These are phyloP conservation scores for Vitis hybrid DNA, from an alignment of 177 flowering plant species.

Conservation along the genomic window DNA sequence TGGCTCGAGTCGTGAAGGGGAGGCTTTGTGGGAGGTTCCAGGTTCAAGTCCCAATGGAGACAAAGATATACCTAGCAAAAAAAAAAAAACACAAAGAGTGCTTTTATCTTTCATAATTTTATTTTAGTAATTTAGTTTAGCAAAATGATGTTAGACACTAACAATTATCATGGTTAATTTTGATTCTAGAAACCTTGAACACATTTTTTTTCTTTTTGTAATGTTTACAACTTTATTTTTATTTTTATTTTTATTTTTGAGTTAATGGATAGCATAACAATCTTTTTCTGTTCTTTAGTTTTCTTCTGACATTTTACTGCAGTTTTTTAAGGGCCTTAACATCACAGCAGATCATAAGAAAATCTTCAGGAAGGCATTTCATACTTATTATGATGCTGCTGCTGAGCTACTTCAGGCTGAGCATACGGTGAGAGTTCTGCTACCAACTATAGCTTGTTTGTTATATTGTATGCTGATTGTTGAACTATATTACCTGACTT, in stretches of 20 bases:
- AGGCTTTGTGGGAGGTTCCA: too few relatives aligned
- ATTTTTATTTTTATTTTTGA: not conserved
- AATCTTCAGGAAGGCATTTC: conserved; percentile 68
- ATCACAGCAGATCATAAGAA: conserved; percentile 91
- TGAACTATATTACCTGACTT: not conserved
- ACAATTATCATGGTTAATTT: too few relatives aligned
- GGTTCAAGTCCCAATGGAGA: too few relatives aligned
- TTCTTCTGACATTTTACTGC: conserved; percentile 28
- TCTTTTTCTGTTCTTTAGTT: conserved; percentile 1
- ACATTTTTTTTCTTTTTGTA: not conserved
- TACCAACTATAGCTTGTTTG: conserved; percentile 1
- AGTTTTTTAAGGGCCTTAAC: conserved; percentile 82
- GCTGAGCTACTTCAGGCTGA: conserved; percentile 83
- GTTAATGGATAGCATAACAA: not conserved
- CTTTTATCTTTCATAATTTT: too few relatives aligned
- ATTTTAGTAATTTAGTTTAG: too few relatives aligned
- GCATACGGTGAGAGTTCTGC: conserved; percentile 64
- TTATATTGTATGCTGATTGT: not conserved
- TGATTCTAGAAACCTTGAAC: too few relatives aligned
- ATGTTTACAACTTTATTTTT: not conserved
- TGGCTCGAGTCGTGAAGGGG: too few relatives aligned
- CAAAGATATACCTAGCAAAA: too few relatives aligned
- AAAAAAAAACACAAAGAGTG: too few relatives aligned
- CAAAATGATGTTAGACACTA: too few relatives aligned
- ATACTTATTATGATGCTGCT: conserved; percentile 75